A percentile compares a stretch with the other conserved stretches of the same genome.
phyloP scores from a whole-genome alignment of 1,139 yeast genomes.

The Meyerozyma guilliermondii region DNA sequence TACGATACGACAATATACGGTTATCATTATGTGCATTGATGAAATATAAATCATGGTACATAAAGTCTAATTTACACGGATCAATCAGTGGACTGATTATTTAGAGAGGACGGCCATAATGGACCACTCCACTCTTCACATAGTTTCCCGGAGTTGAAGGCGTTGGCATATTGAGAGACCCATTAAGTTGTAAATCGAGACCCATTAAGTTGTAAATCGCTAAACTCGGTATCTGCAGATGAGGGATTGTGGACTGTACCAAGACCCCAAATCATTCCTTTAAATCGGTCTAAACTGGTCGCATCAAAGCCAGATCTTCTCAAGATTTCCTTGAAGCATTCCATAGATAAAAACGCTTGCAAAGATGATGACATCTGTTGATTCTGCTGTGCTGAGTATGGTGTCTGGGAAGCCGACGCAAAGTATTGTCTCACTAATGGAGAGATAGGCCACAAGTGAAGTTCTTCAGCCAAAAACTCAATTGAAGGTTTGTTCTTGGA shows the following conservation, averaged over 20 bases:
- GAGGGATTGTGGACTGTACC: slow-evolving; percentile 22
- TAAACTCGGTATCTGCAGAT: slow-evolving; percentile 11
- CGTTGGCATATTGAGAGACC: slow-evolving; percentile 16
- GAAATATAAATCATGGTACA: background rate
- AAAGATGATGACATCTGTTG: slow-evolving; percentile 43
- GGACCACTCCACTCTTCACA: slow-evolving; percentile 22
- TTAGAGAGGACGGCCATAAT: slow-evolving; percentile 31
- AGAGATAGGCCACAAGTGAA: slow-evolving; percentile 48
- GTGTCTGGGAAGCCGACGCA: slow-evolving; percentile 29
- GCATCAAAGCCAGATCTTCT: slow-evolving; percentile 35
- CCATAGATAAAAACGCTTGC: slow-evolving; percentile 52
- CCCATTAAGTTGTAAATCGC: slow-evolving; percentile 11
- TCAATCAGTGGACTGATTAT: background rate
- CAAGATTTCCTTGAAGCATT: slow-evolving; percentile 53
- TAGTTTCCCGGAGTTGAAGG: slow-evolving; percentile 18
- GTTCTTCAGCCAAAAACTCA: slow-evolving; percentile 52
- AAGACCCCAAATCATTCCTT: slow-evolving; percentile 53
- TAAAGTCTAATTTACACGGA: slow-evolving; percentile 1
- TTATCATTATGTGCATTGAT: background rate
- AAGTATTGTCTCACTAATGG: slow-evolving; percentile 47
- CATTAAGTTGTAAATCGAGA: slow-evolving; percentile 10
- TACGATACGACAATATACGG: background rate
- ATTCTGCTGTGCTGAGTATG: slow-evolving; percentile 28
- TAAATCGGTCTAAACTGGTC: slow-evolving; percentile 30
- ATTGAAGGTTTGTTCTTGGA: slow-evolving; percentile 38